Conservation (phyloP, 2,329 filamentous ascomycete species). For the Rutstroemia sp. region DNA sequence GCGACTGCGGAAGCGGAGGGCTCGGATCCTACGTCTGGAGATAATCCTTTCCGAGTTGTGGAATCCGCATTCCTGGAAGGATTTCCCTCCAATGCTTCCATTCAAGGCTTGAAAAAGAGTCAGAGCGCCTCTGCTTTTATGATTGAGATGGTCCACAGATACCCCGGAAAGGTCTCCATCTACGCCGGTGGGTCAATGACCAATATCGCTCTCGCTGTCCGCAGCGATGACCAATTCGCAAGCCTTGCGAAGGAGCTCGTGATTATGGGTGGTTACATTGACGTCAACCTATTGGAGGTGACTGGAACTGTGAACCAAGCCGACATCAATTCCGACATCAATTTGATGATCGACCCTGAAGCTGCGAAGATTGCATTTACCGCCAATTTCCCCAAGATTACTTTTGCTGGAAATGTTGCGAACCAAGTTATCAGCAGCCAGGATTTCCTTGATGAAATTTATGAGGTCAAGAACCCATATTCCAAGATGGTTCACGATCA, state of each 20-base stretch:
- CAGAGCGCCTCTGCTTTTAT: slow-evolving; percentile 38
- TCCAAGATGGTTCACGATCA: slow-evolving; percentile 32
- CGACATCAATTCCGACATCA: slow-evolving; percentile 34
- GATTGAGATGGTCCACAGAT: slow-evolving; percentile 40
- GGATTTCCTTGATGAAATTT: slow-evolving; percentile 33
- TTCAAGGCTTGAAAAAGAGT: slow-evolving; percentile 20
- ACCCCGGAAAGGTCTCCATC: slow-evolving; percentile 43
- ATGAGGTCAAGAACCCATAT: slow-evolving; percentile 33
- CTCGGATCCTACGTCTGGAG: slow-evolving; percentile 38
- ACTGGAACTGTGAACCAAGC: slow-evolving; percentile 24
- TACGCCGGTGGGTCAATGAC: slow-evolving; percentile 39
- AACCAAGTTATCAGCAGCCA: slow-evolving; percentile 38
- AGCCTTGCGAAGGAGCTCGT: slow-evolving; percentile 38
- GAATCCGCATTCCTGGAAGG: slow-evolving; percentile 38
- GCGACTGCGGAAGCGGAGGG: slow-evolving; percentile 35
- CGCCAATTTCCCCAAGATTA: slow-evolving; percentile 39
- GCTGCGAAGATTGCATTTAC: slow-evolving; percentile 41
- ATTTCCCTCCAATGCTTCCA: slow-evolving; percentile 37
- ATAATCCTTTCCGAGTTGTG: slow-evolving; percentile 34
- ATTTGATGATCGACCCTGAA: slow-evolving; percentile 44
- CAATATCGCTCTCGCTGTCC: slow-evolving; percentile 40
- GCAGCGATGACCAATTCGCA: slow-evolving; percentile 40
- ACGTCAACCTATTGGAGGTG: slow-evolving; percentile 33
- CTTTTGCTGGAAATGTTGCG: slow-evolving; percentile 39
- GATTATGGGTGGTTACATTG: slow-evolving; percentile 44